Evolutionary conservation across 2,329 filamentous ascomycete species (phyloP), one percentile per base, ranked within the genome.

Genomic region (Microcyclosporella mali): DNA sequence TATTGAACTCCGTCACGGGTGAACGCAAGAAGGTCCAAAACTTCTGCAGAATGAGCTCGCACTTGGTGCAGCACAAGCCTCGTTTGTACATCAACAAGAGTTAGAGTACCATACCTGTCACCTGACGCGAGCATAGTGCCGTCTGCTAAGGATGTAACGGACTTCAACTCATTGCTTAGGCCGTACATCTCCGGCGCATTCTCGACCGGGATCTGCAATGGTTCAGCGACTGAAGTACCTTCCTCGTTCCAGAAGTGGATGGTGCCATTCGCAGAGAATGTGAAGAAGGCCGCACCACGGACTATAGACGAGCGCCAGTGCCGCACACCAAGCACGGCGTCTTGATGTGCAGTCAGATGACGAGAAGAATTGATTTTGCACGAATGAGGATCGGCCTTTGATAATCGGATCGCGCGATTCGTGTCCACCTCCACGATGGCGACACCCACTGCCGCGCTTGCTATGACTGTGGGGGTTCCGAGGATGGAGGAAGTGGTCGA

Each of bases 31-130:
- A 97, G 83, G 55, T 84, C 85, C 30, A 87, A 87, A 49, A 94
- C 85, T 57, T 95, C 88, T 6, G 81, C 82, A 4, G 84, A 78
- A 61, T 98, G 92, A 19, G 89, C 92, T 61, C 94, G 92, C 32
- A 83, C 83, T 51, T 86, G 82, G 44, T 85, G 77, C 2, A 80
- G 58, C 46, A 78, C 80, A 41, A 75, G 64, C 57, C 79, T 78
- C 0, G 79, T 79, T 11, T 72, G 67, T 32, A 76, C 71, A 46
- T 88, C 77, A 16, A 85, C 27, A 7, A 59, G 31, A 3, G 49
- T 73, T 34, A 98, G 66, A 11, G 94, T 78, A n/a, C 92, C 92
- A 47, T 85, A 78, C 56, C 81, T 87, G 65, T 98, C 92, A 4
- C 88, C 90, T 3, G 85, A 80, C n/a, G 89, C 75, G 47, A 97